phyloP scores from a whole-genome alignment of 805 yeast species.

The Blastobotrys mokoenaii region DNA sequence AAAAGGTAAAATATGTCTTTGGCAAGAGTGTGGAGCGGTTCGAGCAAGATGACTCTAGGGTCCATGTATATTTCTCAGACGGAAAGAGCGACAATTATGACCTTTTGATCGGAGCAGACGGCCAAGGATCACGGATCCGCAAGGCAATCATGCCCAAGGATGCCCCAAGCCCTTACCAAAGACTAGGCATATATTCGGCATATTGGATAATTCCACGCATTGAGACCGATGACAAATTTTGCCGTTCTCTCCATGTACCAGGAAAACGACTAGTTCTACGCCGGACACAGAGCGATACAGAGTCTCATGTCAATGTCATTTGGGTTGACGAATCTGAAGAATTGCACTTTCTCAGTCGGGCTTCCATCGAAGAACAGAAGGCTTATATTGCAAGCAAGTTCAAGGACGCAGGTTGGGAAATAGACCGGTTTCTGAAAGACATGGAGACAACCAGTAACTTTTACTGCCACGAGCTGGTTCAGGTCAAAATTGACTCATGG shows the following conservation, averaged over 20 bases:
- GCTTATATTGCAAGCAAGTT: background rate
- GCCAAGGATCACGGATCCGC: conserved; percentile 4
- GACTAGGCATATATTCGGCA: background rate
- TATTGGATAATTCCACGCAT: background rate
- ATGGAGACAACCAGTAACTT: background rate
- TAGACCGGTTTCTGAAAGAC: background rate
- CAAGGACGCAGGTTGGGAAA: background rate
- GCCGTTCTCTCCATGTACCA: no score
- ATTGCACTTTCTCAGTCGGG: background rate
- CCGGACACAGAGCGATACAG: background rate
- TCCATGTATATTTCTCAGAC: background rate
- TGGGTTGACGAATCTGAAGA: background rate
- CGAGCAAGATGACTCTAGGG: background rate
- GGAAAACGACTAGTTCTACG: background rate
- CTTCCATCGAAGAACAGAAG: background rate
- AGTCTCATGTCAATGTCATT: background rate
- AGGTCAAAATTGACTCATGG: background rate
- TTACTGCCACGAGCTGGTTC: background rate
- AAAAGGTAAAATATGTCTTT: conserved; percentile 1
- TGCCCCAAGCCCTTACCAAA: background rate
- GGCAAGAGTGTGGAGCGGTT: conserved; percentile 1
- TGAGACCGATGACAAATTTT: background rate
- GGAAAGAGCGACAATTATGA: background rate
- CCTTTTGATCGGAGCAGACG: conserved; percentile 3
- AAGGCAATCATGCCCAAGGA: background rate